A percentile compares a stretch with the other conserved stretches of the same genome.
Conservation (phyloP, 306 rosid genomes). For the Benincasa hispida region DNA sequence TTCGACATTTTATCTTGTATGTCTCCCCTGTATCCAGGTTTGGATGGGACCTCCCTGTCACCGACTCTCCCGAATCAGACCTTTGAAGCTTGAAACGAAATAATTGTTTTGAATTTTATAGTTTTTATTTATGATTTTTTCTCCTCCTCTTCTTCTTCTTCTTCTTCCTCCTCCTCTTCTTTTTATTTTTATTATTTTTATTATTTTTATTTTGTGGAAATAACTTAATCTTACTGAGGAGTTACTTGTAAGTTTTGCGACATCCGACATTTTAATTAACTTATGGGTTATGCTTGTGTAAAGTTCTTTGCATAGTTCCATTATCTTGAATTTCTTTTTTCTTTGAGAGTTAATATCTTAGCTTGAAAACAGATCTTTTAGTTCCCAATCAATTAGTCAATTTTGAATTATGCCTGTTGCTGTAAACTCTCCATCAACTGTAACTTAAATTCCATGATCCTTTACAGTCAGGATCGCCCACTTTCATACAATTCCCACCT, state of each 20-base stretch:
- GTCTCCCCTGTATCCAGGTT: background rate
- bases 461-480: background rate
- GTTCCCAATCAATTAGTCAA: background rate
- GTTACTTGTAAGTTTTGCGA: background rate
- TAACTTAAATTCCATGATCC: background rate
- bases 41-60: conserved; percentile 4
- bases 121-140: too few species aligned
- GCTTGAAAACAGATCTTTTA: background rate
- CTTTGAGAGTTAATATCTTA: background rate
- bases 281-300: background rate
- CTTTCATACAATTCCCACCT: background rate
- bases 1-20: background rate
- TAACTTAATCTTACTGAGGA: background rate
- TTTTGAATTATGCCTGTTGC: background rate
- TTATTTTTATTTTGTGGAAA: too few species aligned
- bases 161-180: too few species aligned
- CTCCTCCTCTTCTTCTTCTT: too few species aligned
- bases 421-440: background rate
- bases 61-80: background rate
- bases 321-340: background rate
- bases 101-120: conserved; percentile 1
- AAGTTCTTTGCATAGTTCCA: background rate
- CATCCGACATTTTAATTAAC: background rate
- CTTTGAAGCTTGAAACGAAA: background rate
- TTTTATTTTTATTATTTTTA: too few species aligned